phyloP scores from a whole-genome alignment of 192 early-diverging fungal genomes.

The Coemansia sp. region DNA sequence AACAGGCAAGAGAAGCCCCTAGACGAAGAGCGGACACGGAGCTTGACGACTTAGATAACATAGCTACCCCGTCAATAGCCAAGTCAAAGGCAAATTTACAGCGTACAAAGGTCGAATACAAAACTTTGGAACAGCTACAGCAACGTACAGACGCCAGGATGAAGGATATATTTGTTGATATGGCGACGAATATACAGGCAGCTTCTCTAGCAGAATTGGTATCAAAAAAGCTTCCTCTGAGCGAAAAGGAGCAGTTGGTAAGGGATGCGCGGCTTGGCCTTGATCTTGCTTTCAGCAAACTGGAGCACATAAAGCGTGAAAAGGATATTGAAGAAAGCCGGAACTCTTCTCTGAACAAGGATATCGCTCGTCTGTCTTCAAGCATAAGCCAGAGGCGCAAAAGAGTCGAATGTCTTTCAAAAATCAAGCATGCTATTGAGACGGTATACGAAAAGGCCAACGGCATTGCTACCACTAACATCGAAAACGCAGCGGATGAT shows the following conservation, averaged over 20 bases:
- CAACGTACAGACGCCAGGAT: constrained; percentile 26
- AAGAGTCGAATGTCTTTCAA: constrained; percentile 23
- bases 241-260: constrained; percentile 29
- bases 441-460: constrained; percentile 5
- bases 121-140: constrained; percentile 42
- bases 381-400: constrained; percentile 12
- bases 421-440: constrained; percentile 19
- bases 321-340: constrained; percentile 4
- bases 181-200: constrained; percentile 38
- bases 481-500: neutral
- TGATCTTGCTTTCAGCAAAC: constrained; percentile 31
- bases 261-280: constrained; percentile 45
- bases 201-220: constrained; percentile 40
- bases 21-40: neutral
- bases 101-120: constrained; percentile 29
- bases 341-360: neutral
- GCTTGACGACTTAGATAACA: neutral
- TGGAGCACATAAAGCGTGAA: constrained; percentile 35
- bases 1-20: neutral
- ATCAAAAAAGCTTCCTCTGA: constrained; percentile 19
- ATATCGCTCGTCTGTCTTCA: constrained; percentile 13
- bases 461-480: neutral
- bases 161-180: constrained; percentile 50
- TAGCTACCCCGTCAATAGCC: neutral
- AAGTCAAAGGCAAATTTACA: neutral